Percentiles rank a stretch among this genome's conserved stretches.
Evolutionary conservation across 1,284 basidiomycete species (phyloP).

Genomic region (Meira nashicola): DNA sequence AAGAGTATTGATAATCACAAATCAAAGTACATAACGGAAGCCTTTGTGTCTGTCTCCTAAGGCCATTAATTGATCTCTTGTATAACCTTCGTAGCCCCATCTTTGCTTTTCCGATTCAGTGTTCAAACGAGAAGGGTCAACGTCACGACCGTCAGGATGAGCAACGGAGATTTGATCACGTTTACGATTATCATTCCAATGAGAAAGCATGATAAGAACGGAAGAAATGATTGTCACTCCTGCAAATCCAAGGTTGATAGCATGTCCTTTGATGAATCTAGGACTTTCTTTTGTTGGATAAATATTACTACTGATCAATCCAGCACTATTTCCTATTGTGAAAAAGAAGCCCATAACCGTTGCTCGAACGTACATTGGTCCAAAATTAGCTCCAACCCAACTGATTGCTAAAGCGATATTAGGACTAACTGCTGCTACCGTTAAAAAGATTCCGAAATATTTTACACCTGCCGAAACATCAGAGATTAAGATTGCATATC

Average conservation of each 20-base stretch:
- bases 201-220: slow-evolving; percentile 53
- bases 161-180: slow-evolving; percentile 80
- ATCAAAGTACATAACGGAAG: slow-evolving; percentile 1
- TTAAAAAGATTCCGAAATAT: slow-evolving; percentile 56
- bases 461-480: slow-evolving; percentile 42
- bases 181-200: slow-evolving; percentile 66
- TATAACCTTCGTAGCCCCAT: slow-evolving; percentile 9
- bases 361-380: slow-evolving; percentile 50
- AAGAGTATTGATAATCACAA: no score
- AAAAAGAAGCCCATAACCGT: slow-evolving; percentile 57
- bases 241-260: slow-evolving; percentile 36
- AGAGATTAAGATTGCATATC: slow-evolving; percentile 55
- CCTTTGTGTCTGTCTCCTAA: slow-evolving; percentile 1
- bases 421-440: slow-evolving; percentile 41
- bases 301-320: slow-evolving; percentile 55
- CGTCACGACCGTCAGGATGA: slow-evolving; percentile 12
- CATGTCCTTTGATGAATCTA: slow-evolving; percentile 31
- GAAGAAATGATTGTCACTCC: slow-evolving; percentile 29
- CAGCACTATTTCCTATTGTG: slow-evolving; percentile 53
- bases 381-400: slow-evolving; percentile 55
- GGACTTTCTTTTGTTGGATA: slow-evolving; percentile 48
- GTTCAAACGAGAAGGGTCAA: slow-evolving; percentile 5
- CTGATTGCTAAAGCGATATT: slow-evolving; percentile 56
- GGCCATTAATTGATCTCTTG: slow-evolving; percentile 3
- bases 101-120: slow-evolving; percentile 11